Evolutionary conservation across 2,329 filamentous ascomycete genomes (phyloP), one percentile per base, ranked within the genome.

Genomic region (Pseudocercospora ulei): DNA sequence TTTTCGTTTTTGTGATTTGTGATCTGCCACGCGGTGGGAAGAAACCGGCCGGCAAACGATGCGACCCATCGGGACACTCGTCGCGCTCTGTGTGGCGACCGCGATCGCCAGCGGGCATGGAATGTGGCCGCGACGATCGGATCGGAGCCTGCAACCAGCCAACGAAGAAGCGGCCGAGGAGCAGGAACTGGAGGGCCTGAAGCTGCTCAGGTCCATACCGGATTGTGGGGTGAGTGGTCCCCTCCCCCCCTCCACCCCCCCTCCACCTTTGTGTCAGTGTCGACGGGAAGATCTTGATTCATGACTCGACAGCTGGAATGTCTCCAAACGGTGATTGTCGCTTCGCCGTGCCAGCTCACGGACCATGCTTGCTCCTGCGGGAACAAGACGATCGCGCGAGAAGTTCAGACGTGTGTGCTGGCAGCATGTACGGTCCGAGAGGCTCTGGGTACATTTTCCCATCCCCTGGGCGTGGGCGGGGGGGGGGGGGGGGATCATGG

Each of bases 351-450:
- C 25, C 18, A 33, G 13, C 22, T 31, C 5, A 19, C 13, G 12
- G 39, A 46, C 22, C 27, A 39, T 7, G 22, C 35, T 7, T 46
- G 43, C 28, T 29, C 16, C 11, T 46, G 43, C 33, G 20, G 33
- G 31, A 43, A 41, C 23, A 24, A 30, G 5, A 20, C 25, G 2
- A 20, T 46, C 24, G 28, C 17, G 9, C 14, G 11, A 5, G 3
- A 29, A 9, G 19, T 36, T 3, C 35, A 39, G 27, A 7, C 26
- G 3, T 46, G 43, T 28, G 39, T 46, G 13, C 22, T 43, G 20
- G 25, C 26, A 17, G 11, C 26, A 7, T 46, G 43, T 27, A 39
- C 25, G 4, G 26, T 46, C 26, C 37, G 23, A 18, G 27, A 46
- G 19, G 24, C 40, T 5, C 36, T 46, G 9, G 30, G 43, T 46